Percentiles rank a stretch among this genome's conserved stretches.
Conservation (phyloP, 2,329 filamentous ascomycete genomes). For the Mollisiaceae sp. region DNA sequence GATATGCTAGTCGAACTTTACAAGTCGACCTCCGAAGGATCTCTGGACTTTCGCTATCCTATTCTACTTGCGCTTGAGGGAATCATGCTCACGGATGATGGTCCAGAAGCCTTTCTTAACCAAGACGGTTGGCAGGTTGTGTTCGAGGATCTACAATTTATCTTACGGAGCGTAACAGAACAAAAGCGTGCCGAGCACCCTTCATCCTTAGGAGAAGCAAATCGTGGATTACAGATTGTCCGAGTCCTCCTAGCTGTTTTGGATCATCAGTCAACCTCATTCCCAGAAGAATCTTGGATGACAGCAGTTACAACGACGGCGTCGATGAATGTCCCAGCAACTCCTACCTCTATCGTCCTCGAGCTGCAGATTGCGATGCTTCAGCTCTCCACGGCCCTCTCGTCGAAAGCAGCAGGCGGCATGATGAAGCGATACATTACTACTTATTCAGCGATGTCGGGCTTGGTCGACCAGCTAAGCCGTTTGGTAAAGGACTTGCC, state of each 20-base stretch:
- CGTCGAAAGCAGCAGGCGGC: conserved; percentile 51
- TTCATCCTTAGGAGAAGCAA: conserved; percentile 44
- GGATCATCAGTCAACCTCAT: conserved; percentile 52
- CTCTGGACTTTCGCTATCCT: conserved; percentile 60
- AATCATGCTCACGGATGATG: conserved; percentile 53
- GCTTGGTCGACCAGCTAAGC: conserved; percentile 52
- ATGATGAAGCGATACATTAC: conserved; percentile 57
- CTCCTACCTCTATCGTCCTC: conserved; percentile 26
- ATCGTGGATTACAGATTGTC: conserved; percentile 60
- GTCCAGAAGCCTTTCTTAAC: conserved; percentile 48
- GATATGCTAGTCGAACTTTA: conserved; percentile 71
- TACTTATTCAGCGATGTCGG: conserved; percentile 55
- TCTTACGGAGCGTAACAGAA: conserved; percentile 45
- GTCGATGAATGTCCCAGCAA: conserved; percentile 37
- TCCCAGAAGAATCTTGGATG: conserved; percentile 61
- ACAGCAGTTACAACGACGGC: conserved; percentile 56
- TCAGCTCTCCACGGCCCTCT: conserved; percentile 60
- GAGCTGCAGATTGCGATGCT: conserved; percentile 60
- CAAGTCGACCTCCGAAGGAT: conserved; percentile 37
- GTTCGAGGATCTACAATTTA: conserved; percentile 53
- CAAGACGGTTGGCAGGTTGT: conserved; percentile 61
- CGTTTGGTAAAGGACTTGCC: conserved; percentile 29
- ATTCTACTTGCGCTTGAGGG: conserved; percentile 65
- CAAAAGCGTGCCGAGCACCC: conserved; percentile 3
- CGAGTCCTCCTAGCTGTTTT: conserved; percentile 58